A percentile compares a stretch with the other conserved stretches of the same genome.
These are phyloP conservation scores for Didymella arachidicola DNA, from an alignment of 2,329 filamentous ascomycete species.

Conservation along the genomic window DNA sequence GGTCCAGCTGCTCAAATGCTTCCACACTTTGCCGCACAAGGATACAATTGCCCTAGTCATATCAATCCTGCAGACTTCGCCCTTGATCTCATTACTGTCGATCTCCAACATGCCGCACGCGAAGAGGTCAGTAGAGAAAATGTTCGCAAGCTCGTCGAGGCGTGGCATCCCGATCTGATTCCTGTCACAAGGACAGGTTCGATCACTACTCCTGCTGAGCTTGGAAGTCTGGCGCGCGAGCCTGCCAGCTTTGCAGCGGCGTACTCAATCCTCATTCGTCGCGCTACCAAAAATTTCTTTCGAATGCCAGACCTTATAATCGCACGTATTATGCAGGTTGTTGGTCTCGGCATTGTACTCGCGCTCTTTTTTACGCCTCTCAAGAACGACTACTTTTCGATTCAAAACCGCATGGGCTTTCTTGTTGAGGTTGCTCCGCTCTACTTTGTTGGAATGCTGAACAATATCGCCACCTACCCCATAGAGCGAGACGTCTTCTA, in stretches of 20 bases:
- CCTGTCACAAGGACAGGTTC: constrained; percentile 36
- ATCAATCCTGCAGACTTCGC: constrained; percentile 82
- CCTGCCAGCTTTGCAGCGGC: constrained; percentile 68
- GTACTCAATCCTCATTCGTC: constrained; percentile 71
- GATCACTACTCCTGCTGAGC: constrained; percentile 72
- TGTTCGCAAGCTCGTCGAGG: constrained; percentile 67
- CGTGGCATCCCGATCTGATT: constrained; percentile 59
- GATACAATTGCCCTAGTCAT: constrained; percentile 70
- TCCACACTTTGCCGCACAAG: constrained; percentile 66
- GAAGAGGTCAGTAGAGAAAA: constrained; percentile 70
- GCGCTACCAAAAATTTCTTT: constrained; percentile 69
- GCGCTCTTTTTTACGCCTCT: constrained; percentile 71
- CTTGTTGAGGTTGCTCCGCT: constrained; percentile 75
- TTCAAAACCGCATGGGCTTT: constrained; percentile 78
- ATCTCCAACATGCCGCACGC: constrained; percentile 70
- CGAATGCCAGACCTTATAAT: constrained; percentile 49
- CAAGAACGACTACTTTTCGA: constrained; percentile 70
- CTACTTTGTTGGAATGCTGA: constrained; percentile 77
- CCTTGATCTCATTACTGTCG: constrained; percentile 77
- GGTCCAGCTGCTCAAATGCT: constrained; percentile 71
- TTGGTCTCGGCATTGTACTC: constrained; percentile 48
- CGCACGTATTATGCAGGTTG: constrained; percentile 51
- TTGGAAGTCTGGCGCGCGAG: constrained; percentile 72
- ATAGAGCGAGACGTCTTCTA: constrained; percentile 78
- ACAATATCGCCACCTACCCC: constrained; percentile 79